phyloP scores from a whole-genome alignment of 192 early-diverging fungal genomes.

The Mortierella antarctica region DNA sequence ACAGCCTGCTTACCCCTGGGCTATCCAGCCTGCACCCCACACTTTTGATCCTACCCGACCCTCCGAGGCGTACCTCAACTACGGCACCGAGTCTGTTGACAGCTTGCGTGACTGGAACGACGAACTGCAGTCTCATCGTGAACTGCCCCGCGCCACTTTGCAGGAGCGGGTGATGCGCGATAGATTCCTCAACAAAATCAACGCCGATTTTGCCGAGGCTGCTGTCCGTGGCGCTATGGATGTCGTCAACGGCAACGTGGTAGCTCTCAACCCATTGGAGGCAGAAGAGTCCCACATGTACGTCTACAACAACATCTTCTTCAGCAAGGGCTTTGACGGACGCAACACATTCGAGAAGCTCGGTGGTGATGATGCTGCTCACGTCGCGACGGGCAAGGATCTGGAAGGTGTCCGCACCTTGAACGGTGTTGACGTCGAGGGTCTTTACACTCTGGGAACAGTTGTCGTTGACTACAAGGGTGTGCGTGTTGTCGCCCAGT shows the following conservation, averaged over 20 bases:
- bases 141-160: constrained; percentile 78
- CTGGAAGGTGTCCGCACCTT: constrained; percentile 88
- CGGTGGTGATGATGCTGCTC: constrained; percentile 90
- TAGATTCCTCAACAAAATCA: constrained; percentile 82
- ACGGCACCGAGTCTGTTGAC: constrained; percentile 70
- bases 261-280: constrained; percentile 83
- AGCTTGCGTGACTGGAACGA: constrained; percentile 97
- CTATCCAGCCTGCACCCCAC: constrained; percentile 67
- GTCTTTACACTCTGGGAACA: constrained; percentile 89
- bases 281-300: constrained; percentile 85
- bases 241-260: constrained; percentile 83
- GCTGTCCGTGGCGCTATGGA: constrained; percentile 86
- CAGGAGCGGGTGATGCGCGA: constrained; percentile 91
- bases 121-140: constrained; percentile 89
- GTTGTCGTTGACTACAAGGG: constrained; percentile 95
- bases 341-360: constrained; percentile 83
- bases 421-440: constrained; percentile 78
- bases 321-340: constrained; percentile 89
- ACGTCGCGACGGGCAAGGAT: constrained; percentile 95
- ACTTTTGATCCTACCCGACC: constrained; percentile 72
- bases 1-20: constrained; percentile 85
- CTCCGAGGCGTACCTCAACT: constrained; percentile 70
- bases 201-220: constrained; percentile 94
- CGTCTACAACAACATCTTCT: constrained; percentile 97
- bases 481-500: constrained; percentile 90